Evolutionary conservation across 1,284 basidiomycete genomes (phyloP), one percentile per base, ranked within the genome.

Genomic region (Ganoderma sp.): DNA sequence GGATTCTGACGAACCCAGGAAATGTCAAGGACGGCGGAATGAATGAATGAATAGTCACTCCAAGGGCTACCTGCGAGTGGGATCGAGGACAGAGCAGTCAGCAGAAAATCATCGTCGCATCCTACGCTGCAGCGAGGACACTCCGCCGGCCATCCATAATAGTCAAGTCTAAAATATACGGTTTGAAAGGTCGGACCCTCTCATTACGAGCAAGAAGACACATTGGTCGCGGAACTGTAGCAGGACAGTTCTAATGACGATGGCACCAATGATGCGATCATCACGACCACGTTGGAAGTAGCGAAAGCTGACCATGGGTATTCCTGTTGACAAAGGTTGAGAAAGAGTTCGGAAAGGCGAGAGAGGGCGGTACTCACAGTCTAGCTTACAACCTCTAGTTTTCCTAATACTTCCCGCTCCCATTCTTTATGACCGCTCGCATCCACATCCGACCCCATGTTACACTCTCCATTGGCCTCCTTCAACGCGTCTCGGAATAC

Each of bases 351-450:
- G 15, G 12, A 15, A 4, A 25, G 25, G 41, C 19, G 39, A 39
- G 7, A 37, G 19, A 58, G 17, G 2, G 19, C n/a, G 14, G 43
- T 15, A 65, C 71, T 66, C 37, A 70, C 71, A 60, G 28, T 60
- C 61, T 69, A 70, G 5, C 25, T 83, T 19, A 92, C 82, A 61
- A 89, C 77, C 72, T 90, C 88, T 61, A 93, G 78, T 67, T 82
- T 84, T 64, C 86, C 82, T 64, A 92, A 81, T 28, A 95, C 85
- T 72, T 88, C 88, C 67, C 85, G 82, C 78, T 94, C 92, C 93
- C 92, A 94, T 69, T 85, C 82, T 59, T 76, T 81, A 86, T 87
- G 89, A 0, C 92, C 92, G 39, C 89, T 87, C 69, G 84, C 87
- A 71, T 87, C 87, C 59, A 79, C 80, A 67, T 84, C 83, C 12